Evolutionary conservation across 2,329 filamentous ascomycete genomes (phyloP), one percentile per base, ranked within the genome.

Genomic region (Rugonectria rugulosa): DNA sequence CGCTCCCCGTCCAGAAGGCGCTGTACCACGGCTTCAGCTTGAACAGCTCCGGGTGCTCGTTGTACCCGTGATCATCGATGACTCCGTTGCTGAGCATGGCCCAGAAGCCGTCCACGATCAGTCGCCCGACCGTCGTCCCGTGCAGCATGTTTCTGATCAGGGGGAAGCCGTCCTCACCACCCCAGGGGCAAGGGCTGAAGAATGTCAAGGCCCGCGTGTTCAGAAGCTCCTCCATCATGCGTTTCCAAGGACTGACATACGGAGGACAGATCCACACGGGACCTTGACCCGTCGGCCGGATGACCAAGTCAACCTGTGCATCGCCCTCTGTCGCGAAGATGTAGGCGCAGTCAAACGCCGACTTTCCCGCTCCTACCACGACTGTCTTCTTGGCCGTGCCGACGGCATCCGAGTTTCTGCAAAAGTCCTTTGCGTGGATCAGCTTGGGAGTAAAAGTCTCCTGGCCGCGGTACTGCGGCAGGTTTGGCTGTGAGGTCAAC

Each of bases 181-280:
- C 85, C 83, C 84, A 90, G 4, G 85, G 79, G 64, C 85, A 88
- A 0, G 88, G 87, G 36, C 79, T 83, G 68, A 90, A 81, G 81
- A 84, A 88, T 3, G 81, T 84, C 54, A 89, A 70, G 52, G 85
- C 78, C 0, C 87, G 81, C 0, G 81, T 64, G 44, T 50, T 62
- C 1, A 64, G 53, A 1, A 89, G 74, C 61, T 84, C 81, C 67
- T 89, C 86, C 3, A 88, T 72, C 75, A 79, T 81, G 37, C 76
- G 78, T 68, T 83, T 84, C 36, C 86, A 66, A 0, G 84, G 85
- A 2, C 85, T 88, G 15, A 88, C 83, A 52, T 81, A 82, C 2
- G 79, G 70, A 1, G 81, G 79, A 4, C 79, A 71, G 67, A 87
- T 68, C 73, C 73, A 86, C 2, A 77, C 73, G 0, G 85, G 83